Conservation (phyloP, 441 rosid species). For the Lagerstroemia fauriei region DNA sequence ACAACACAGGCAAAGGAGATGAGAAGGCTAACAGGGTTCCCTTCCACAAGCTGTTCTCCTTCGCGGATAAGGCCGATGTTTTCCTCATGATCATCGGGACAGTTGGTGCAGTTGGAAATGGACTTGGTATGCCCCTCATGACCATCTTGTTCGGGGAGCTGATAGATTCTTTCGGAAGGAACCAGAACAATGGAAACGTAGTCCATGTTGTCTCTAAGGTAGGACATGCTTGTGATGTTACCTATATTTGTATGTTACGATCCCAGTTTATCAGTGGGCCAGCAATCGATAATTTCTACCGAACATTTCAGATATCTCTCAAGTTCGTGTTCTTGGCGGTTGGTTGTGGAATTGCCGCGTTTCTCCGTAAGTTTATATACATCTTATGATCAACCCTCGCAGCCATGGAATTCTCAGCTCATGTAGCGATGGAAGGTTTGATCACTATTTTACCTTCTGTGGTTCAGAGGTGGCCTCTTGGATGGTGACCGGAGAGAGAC, state of each 20-base stretch:
- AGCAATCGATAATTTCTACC: not conserved
- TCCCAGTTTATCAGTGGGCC: not conserved
- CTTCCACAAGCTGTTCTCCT: slow-evolving; percentile 28
- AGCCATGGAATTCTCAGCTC: not conserved
- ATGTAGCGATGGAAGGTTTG: not conserved
- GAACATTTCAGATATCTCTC: slow-evolving; percentile 17
- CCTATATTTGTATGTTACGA: too few relatives aligned
- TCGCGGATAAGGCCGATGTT: slow-evolving; percentile 23
- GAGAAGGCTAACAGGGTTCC: slow-evolving; percentile 18
- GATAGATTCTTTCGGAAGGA: slow-evolving; percentile 17
- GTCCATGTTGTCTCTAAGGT: slow-evolving; percentile 27
- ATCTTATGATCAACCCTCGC: not conserved
- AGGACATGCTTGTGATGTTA: not conserved
- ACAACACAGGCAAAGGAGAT: not conserved
- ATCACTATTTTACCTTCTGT: not conserved
- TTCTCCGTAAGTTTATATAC: slow-evolving; percentile 21
- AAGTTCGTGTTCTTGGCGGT: slow-evolving; percentile 24
- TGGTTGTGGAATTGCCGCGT: slow-evolving; percentile 19
- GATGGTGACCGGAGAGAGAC: slow-evolving; percentile 30
- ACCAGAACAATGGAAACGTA: slow-evolving; percentile 5
- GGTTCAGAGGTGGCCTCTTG: slow-evolving; percentile 29
- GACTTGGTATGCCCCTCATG: slow-evolving; percentile 27
- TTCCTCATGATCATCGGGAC: slow-evolving; percentile 24
- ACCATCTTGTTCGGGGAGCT: slow-evolving; percentile 22
- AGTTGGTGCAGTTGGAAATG: slow-evolving; percentile 23